Conservation (phyloP, 768 basidiomycete species). For the Tubosaeta sp. region DNA sequence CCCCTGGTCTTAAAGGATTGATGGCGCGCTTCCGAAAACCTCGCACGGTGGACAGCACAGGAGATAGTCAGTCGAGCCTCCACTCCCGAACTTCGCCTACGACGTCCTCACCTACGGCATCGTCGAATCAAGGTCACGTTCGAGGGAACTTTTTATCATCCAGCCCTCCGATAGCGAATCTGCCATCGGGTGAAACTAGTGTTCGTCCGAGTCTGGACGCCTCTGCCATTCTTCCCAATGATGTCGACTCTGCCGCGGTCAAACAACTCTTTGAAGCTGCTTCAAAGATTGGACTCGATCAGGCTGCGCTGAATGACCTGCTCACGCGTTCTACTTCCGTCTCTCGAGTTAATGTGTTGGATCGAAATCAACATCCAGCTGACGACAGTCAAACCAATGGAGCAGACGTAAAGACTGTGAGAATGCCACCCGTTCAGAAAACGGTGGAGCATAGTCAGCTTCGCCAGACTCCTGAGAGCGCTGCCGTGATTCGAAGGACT, state of each 20-base stretch:
- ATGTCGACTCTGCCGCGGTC: constrained; percentile 50
- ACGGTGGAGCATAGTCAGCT: constrained; percentile 23
- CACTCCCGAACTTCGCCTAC: constrained; percentile 30
- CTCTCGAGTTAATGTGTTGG: constrained; percentile 37
- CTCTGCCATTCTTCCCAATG: constrained; percentile 18
- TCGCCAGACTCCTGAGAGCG: constrained; percentile 33
- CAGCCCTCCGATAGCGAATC: constrained; percentile 11
- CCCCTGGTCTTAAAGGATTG: constrained; percentile 74
- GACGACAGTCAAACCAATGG: constrained; percentile 31
- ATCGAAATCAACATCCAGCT: constrained; percentile 17
- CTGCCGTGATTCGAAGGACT: constrained; percentile 68
- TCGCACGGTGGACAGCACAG: constrained; percentile 25
- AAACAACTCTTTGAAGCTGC: constrained; percentile 76
- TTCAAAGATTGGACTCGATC: constrained; percentile 69
- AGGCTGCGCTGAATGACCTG: constrained; percentile 63
- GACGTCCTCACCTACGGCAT: constrained; percentile 34
- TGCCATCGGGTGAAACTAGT: constrained; percentile 12
- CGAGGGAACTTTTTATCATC: constrained; percentile 31
- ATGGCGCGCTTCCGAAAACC: constrained; percentile 69
- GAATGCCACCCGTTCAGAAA: constrained; percentile 25
- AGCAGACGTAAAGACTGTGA: constrained; percentile 24
- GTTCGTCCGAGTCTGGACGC: constrained; percentile 23
- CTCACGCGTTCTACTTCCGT: constrained; percentile 68
- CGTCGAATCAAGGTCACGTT: constrained; percentile 28
- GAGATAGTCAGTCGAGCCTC: constrained; percentile 29